Conservation (phyloP, 2,329 filamentous ascomycete species). For the Neurospora sp. region DNA sequence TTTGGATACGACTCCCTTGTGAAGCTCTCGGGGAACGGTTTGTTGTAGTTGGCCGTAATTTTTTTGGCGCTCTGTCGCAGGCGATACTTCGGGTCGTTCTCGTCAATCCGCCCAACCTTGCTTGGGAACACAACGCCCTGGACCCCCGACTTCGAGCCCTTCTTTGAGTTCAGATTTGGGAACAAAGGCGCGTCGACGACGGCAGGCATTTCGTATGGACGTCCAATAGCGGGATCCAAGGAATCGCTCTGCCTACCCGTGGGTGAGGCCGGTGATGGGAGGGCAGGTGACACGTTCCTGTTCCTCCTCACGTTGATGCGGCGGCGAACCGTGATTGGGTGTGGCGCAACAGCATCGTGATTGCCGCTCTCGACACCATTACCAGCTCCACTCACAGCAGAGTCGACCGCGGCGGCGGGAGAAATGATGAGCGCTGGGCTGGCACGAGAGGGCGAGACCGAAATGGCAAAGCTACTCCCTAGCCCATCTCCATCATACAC, state of each 20-base stretch:
- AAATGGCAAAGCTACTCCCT: constrained; percentile 9
- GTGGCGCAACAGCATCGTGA: constrained; percentile 9
- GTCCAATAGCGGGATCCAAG: constrained; percentile 9
- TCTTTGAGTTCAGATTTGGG: constrained; percentile 18
- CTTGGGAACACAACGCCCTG: constrained; percentile 13
- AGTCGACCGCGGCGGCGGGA: neutral
- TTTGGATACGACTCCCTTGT: neutral
- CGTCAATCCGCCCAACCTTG: constrained; percentile 18
- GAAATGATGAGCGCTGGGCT: constrained; percentile 9
- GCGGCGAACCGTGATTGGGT: constrained; percentile 21
- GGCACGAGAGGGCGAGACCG: constrained; percentile 15
- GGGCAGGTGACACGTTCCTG: constrained; percentile 19
- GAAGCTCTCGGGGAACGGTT: neutral
- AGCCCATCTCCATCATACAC: constrained; percentile 11
- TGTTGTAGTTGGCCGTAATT: constrained; percentile 24
- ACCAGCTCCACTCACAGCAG: neutral
- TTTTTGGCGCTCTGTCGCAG: constrained; percentile 20
- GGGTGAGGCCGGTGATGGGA: constrained; percentile 10
- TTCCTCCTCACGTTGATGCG: constrained; percentile 20
- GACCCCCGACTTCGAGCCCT: constrained; percentile 19
- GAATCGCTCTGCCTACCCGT: neutral
- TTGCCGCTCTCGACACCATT: constrained; percentile 3
- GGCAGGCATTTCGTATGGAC: constrained; percentile 20
- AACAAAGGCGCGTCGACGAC: constrained; percentile 17
- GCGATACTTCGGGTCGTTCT: constrained; percentile 17